These are phyloP conservation scores for Fraxinus albicans DNA, from an alignment of 305 asterid genomes.

Conservation along the genomic window DNA sequence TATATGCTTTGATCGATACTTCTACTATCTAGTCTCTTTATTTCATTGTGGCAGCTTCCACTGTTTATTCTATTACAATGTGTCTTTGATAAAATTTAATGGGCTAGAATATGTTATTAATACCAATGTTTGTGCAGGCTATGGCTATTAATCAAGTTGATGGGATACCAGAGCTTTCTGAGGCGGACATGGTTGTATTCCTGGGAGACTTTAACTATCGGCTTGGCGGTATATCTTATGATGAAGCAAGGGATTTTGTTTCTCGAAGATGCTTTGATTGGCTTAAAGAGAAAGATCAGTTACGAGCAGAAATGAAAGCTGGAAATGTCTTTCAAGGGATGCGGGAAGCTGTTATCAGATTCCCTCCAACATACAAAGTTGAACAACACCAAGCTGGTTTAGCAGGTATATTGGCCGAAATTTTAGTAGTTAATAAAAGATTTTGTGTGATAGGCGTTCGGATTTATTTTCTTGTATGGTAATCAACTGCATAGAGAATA, in stretches of 20 bases:
- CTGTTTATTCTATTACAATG: not conserved
- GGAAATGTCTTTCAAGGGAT: conserved; percentile 97
- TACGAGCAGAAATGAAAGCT: conserved; percentile 82
- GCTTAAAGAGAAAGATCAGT: conserved; percentile 91
- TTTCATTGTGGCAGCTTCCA: conserved; percentile 9
- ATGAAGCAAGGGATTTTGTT: conserved; percentile 92
- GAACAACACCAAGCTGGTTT: conserved; percentile 90
- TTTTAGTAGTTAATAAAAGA: not conserved
- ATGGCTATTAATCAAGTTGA: conserved; percentile 50
- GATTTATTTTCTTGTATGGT: not conserved
- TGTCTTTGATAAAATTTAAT: conserved; percentile 14
- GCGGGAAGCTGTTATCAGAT: conserved; percentile 88
- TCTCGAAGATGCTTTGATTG: conserved; percentile 96
- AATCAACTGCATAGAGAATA: not conserved
- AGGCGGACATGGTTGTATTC: conserved; percentile 94
- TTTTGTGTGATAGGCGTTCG: not conserved
- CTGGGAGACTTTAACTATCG: conserved; percentile 95
- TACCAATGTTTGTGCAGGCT: conserved; percentile 42
- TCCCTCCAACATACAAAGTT: conserved; percentile 95
- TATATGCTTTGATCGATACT: conserved; percentile 17
- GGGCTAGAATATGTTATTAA: not conserved
- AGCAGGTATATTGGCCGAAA: conserved; percentile 56
- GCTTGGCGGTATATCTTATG: conserved; percentile 83
- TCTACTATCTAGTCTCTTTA: conserved; percentile 21
- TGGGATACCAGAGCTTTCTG: conserved; percentile 82